These are phyloP conservation scores for Acanthochlamys bracteata DNA, from an alignment of 106 monocot species.

Conservation along the genomic window DNA sequence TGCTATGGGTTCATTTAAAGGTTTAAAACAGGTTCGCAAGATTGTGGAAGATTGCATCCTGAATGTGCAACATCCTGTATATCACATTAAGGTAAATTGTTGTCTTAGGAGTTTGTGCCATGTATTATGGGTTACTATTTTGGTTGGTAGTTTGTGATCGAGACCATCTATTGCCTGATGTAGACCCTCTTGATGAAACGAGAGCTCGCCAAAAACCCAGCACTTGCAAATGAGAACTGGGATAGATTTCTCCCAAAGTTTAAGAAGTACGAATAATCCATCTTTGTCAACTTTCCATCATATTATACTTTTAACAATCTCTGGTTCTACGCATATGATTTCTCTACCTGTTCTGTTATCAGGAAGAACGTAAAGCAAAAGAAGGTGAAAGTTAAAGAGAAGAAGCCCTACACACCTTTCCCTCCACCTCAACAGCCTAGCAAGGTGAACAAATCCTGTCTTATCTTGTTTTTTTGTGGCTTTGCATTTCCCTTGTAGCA, in stretches of 20 bases:
- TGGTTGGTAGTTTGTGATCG: background rate
- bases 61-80: conserved; percentile 90
- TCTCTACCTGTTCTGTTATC: background rate
- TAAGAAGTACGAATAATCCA: conserved; percentile 60
- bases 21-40: conserved; percentile 86
- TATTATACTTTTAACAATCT: too few species aligned
- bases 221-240: conserved; percentile 90
- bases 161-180: background rate
- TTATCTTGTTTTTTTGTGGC: background rate
- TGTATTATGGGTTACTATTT: background rate
- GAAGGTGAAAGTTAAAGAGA: conserved; percentile 77
- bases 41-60: conserved; percentile 94
- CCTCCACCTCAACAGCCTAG: conserved; percentile 97
- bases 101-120: background rate
- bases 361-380: conserved; percentile 96
- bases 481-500: background rate
- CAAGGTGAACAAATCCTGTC: conserved; percentile 32
- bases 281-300: too few species aligned
- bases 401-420: conserved; percentile 98
- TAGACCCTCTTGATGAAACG: conserved; percentile 91
- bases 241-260: conserved; percentile 97
- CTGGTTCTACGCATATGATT: too few species aligned
- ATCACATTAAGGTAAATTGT: conserved; percentile 80
- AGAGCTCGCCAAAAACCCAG: conserved; percentile 91
- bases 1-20: conserved; percentile 97